Conservation (phyloP, 768 basidiomycete species). For the Tulasnella sp. region DNA sequence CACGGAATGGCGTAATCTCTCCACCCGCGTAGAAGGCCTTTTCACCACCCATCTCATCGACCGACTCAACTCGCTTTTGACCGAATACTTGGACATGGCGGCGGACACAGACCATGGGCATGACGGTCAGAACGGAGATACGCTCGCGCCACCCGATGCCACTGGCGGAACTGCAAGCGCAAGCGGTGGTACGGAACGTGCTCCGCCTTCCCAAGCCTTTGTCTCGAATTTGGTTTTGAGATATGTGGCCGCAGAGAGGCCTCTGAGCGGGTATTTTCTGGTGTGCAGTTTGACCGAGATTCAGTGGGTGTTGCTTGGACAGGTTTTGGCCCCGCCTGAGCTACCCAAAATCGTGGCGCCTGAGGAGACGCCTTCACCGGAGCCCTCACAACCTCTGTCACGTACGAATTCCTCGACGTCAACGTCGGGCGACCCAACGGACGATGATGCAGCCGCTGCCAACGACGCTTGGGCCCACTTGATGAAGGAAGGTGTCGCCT, state of each 20-base stretch:
- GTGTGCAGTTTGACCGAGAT: conserved; percentile 83
- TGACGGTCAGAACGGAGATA: conserved; percentile 30
- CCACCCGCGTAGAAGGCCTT: conserved; percentile 42
- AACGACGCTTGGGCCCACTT: conserved; percentile 70
- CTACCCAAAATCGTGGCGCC: background rate
- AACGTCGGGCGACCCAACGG: conserved; percentile 18
- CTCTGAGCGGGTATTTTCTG: conserved; percentile 75
- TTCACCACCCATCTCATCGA: conserved; percentile 57
- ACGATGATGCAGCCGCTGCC: conserved; percentile 62
- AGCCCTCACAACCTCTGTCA: conserved; percentile 7
- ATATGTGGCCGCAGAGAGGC: conserved; percentile 62
- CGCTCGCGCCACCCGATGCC: background rate
- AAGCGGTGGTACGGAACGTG: background rate
- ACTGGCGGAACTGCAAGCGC: no score
- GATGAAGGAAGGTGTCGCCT: conserved; percentile 20
- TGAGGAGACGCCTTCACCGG: background rate
- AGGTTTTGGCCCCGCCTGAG: conserved; percentile 32
- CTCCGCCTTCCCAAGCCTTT: conserved; percentile 17
- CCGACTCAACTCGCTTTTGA: conserved; percentile 53
- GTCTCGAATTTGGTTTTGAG: conserved; percentile 35
- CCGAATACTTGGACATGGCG: conserved; percentile 45
- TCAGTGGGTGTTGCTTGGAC: conserved; percentile 74
- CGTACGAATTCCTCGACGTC: conserved; percentile 23
- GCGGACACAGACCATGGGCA: conserved; percentile 30
- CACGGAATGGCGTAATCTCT: conserved; percentile 48